A percentile compares a stretch with the other conserved stretches of the same genome.
Evolutionary conservation across 257 asterid species (phyloP).

Genomic region (Perilla frutescens): DNA sequence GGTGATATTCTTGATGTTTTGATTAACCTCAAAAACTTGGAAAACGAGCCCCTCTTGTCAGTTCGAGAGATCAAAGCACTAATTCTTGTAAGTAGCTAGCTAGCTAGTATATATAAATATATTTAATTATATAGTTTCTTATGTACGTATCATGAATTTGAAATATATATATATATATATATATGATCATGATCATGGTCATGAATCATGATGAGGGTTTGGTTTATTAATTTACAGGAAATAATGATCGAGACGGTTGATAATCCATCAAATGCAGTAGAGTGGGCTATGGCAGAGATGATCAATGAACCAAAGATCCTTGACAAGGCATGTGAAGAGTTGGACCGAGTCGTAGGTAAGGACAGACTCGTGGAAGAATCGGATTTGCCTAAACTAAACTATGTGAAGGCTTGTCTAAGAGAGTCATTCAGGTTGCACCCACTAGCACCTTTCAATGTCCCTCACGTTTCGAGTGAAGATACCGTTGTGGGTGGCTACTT

Average conservation of each 20-base stretch:
- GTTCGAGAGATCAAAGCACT: slow-evolving; percentile 39
- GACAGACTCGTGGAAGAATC: slow-evolving; percentile 43
- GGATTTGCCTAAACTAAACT: slow-evolving; percentile 41
- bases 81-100: slow-evolving; percentile 34
- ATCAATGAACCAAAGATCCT: slow-evolving; percentile 38
- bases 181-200: no score
- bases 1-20: slow-evolving; percentile 45
- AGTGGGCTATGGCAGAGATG: slow-evolving; percentile 45
- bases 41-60: slow-evolving; percentile 28
- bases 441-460: slow-evolving; percentile 31
- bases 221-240: slow-evolving; percentile 31
- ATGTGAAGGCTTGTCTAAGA: slow-evolving; percentile 36
- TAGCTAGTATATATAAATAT: no score
- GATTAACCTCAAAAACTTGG: slow-evolving; percentile 33
- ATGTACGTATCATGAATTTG: no score
- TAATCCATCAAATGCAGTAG: slow-evolving; percentile 36
- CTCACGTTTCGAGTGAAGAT: slow-evolving; percentile 38
- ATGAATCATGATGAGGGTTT: neutral
- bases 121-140: no score
- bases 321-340: slow-evolving; percentile 24
- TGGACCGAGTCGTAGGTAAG: slow-evolving; percentile 34
- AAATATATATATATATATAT: no score
- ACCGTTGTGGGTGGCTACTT: slow-evolving; percentile 37
- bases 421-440: slow-evolving; percentile 48
- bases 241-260: slow-evolving; percentile 36